Evolutionary conservation across 805 yeast genomes (phyloP), one percentile per base, ranked within the genome.

Genomic region (Metschnikowia picachoensis): DNA sequence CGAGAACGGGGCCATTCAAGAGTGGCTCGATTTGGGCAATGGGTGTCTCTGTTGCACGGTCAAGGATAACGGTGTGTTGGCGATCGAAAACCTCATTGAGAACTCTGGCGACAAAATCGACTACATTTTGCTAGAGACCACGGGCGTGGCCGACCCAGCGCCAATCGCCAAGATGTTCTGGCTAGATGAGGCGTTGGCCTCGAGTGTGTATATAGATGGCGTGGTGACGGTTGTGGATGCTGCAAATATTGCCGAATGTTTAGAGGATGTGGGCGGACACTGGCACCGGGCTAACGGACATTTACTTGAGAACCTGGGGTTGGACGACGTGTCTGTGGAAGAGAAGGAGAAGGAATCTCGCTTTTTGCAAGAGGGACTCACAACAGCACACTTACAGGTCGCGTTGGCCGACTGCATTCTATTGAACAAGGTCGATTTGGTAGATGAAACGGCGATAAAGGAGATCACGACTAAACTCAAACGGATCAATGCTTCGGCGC

Each of bases 11-110:
- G 69, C 81, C 2, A 84, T 87, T 42, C 87, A 90, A 57, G 97
- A 94, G 60, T 94, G 99, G 99, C 73, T 94, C 3, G 99, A 94
- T 62, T 70, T 94, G 30, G 98, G 97, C 1, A 94, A 94, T 60
- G 99, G 99, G 1, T 94, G 99, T 64, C 73, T 94, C 34, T 94
- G 99, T 62, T 94, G 99, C 60, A 87, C 98, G 0, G 96, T 95
- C 30, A 90, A 89, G 61, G 97, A 91, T 62, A 86, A 83, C 46
- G 99, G 99, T 4, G 97, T 94, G 1, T 76, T 85, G 35, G 99
- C 99, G 0, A 90, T 94, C 44, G 99, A 94, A 63, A 79, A 87
- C 47, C 76, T 94, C 55, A 82, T 92, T 49, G 83, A 81, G 29
- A 77, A 82, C 43, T 77, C 83, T 30, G 84, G 83, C 7, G 83